A percentile compares a stretch with the other conserved stretches of the same genome.
These are phyloP conservation scores for Elasticomyces elasticus DNA, from an alignment of 495 filamentous ascomycete genomes.

Conservation along the genomic window DNA sequence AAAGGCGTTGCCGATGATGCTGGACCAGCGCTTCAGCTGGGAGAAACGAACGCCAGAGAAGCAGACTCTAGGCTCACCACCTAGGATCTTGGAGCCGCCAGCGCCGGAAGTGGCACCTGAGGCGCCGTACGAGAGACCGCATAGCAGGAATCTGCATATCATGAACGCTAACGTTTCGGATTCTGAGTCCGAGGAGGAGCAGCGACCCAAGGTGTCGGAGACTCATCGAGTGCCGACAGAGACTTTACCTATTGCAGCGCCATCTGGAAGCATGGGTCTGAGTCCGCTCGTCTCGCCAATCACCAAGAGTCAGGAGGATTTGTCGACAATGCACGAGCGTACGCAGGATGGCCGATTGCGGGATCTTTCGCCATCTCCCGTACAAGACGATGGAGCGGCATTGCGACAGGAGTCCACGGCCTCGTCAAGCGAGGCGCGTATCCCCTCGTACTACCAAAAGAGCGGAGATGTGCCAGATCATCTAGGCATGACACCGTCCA, in stretches of 20 bases:
- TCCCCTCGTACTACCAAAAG: not conserved
- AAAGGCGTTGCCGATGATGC: slow-evolving; percentile 12
- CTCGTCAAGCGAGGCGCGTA: not conserved
- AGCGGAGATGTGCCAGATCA: too few species aligned
- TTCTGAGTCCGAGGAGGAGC: not conserved
- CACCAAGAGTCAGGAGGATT: not conserved
- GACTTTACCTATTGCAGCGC: not conserved
- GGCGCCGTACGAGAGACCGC: slow-evolving; percentile 19
- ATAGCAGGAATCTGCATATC: slow-evolving; percentile 16
- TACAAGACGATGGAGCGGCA: not conserved
- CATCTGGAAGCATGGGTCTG: not conserved
- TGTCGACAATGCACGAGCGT: not conserved
- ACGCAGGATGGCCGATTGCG: not conserved
- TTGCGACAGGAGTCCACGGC: not conserved
- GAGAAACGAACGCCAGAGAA: slow-evolving; percentile 21
- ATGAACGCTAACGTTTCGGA: slow-evolving; percentile 9
- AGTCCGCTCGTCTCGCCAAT: not conserved
- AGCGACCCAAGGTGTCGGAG: not conserved
- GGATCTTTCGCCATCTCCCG: not conserved
- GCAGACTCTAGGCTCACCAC: not conserved
- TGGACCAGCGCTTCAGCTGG: slow-evolving; percentile 32
- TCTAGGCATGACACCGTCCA: too few species aligned
- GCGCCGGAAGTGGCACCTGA: slow-evolving; percentile 15
- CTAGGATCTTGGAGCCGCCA: slow-evolving; percentile 5
- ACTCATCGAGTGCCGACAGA: not conserved